Percentiles rank a stretch among this genome's conserved stretches.
These are phyloP conservation scores for Backusella macrospora DNA, from an alignment of 192 early-diverging fungal species.

Conservation along the genomic window DNA sequence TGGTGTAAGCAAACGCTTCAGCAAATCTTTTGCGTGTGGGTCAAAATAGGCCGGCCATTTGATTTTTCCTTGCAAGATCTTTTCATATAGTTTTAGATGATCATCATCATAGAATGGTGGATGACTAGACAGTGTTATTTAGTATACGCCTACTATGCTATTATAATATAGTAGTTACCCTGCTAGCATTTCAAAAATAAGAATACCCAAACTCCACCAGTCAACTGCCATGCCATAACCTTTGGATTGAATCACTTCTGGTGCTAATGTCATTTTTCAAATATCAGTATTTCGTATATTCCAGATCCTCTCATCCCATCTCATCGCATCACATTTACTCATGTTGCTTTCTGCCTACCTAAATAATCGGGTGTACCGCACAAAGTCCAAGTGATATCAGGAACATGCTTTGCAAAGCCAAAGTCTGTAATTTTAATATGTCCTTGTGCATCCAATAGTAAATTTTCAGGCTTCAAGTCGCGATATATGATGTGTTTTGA, in stretches of 20 bases:
- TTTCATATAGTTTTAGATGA: constrained; percentile 96
- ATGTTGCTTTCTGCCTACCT: neutral
- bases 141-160: neutral
- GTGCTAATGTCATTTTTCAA: constrained; percentile 69
- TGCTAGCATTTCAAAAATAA: constrained; percentile 97
- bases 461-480: constrained; percentile 94
- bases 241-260: constrained; percentile 95
- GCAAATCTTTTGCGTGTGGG: constrained; percentile 79
- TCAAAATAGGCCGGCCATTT: constrained; percentile 89
- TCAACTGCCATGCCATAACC: constrained; percentile 97
- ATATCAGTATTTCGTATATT: neutral
- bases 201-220: constrained; percentile 98
- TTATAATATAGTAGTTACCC: constrained; percentile 54
- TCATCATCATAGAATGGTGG: constrained; percentile 98
- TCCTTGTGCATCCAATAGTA: constrained; percentile 79
- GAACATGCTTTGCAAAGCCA: constrained; percentile 85
- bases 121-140: constrained; percentile 43
- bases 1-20: constrained; percentile 85
- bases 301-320: neutral
- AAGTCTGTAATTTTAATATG: constrained; percentile 98
- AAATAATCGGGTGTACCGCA: constrained; percentile 98
- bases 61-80: constrained; percentile 89
- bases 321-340: neutral
- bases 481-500: constrained; percentile 90
- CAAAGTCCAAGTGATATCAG: constrained; percentile 88